Percentiles rank a stretch among this genome's conserved stretches.
These are phyloP conservation scores for Candida schatavii DNA, from an alignment of 805 yeast genomes.

Conservation along the genomic window DNA sequence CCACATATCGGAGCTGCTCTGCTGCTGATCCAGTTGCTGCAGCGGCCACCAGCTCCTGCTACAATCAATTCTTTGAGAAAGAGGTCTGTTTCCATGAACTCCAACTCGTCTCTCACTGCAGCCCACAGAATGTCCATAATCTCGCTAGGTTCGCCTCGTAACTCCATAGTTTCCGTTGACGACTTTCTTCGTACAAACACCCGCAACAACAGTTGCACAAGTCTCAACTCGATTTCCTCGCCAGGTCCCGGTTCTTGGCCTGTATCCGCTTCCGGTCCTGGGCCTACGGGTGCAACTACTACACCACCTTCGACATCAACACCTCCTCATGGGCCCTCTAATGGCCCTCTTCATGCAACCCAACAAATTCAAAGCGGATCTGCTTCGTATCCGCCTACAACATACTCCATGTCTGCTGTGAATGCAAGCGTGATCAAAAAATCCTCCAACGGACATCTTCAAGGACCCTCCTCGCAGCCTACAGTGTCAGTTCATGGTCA, in stretches of 20 bases:
- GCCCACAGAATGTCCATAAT: constrained; percentile 4
- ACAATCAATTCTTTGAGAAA: neutral
- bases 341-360: too few relatives aligned
- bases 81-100: constrained; percentile 1
- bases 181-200: constrained; percentile 27
- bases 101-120: constrained; percentile 1
- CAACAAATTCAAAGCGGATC: too few relatives aligned
- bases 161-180: constrained; percentile 39
- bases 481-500: too few relatives aligned
- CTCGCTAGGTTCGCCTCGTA: constrained; percentile 23
- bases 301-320: neutral
- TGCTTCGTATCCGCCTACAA: too few relatives aligned
- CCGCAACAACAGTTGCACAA: constrained; percentile 32
- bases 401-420: too few relatives aligned
- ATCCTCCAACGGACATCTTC: too few relatives aligned
- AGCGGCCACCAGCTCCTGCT: neutral
- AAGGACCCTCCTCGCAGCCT: too few relatives aligned
- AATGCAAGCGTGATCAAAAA: too few relatives aligned
- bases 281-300: too few relatives aligned
- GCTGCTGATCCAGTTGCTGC: neutral
- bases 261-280: too few relatives aligned
- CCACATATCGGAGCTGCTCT: neutral
- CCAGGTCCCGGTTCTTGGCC: too few relatives aligned
- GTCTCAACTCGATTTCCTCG: constrained; percentile 16
- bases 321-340: too few relatives aligned